Base-by-base conservation (phyloP, 371 early-diverging fungal genomes). In the Apophysomyces ossiformis region DNA sequence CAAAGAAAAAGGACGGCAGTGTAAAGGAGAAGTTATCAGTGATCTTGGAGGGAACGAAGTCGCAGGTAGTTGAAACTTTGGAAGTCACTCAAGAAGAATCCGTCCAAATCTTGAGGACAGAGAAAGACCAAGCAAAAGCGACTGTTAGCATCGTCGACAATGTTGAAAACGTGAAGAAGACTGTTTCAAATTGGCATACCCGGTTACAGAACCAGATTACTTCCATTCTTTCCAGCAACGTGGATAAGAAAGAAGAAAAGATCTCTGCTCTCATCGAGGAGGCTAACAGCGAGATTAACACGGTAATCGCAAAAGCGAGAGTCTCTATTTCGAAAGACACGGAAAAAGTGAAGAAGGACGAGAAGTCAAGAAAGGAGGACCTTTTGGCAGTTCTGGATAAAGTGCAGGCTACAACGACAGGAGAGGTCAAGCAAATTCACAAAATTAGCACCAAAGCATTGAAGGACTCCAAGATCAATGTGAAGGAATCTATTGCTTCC, bases 151-250 rank as follows among this genome's bases (percentile, higher is more conserved):
- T 72, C 12, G 62, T 71, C 47, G 75, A 75, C 35, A 72, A 67
- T 13, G 72, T 75, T n/a, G 75, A 75, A 7, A 37, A 61, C 26
- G 68, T 75, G 56, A 72, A 75, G 66, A 60, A 63, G 15, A 43
- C 36, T 1, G 59, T 75, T 5, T 21, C 61, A 26, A 47, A 60
- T 7, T 69, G 68, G 69, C 67, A 69, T 43, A 41, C 4, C 44
- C 60, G 60, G 12, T 21, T 60, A n/a, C 38, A 58, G 18, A 36
- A 13, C 18, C 38, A 58, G 6, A 58, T 58, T n/a, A n/a, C 58
- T 7, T 36, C 39, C n/a, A 58, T 58, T 13, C 32, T 58, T 38
- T 36, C 38, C 7, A 58, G 58, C 39, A 39, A 58, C 11, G 37
- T 35, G 7, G 58, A 50, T 21, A 50, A 50, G 21, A 50, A 50